Evolutionary conservation across 352 stramenopile species (phyloP), one percentile per base, ranked within the genome.

Genomic region (Phytopythium boreale): DNA sequence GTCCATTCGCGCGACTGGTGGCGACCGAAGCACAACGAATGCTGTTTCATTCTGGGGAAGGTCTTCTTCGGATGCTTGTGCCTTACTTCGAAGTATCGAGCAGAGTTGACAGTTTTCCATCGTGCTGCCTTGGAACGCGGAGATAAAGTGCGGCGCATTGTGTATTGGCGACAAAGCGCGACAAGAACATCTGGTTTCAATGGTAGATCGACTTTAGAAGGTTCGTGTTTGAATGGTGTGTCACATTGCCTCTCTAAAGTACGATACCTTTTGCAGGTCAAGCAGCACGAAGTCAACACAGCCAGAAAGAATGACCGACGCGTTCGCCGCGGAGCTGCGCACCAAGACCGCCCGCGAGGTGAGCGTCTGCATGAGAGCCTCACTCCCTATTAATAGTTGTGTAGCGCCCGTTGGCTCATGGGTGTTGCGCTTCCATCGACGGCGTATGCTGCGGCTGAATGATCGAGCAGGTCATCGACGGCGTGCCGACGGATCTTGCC

Each of bases 401-500:
- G n/a, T n/a, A 20, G 34, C 12, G 47, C 24, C 7, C 2, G 56
- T 24, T 34, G 59, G 46, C 31, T 9, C 37, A 37, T 22, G 46
- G 26, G 69, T 20, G 36, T 17, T 15, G 53, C 1, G 50, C 31
- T 1, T 31, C 2, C 43, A 14, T 12, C 7, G 20, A 26, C 20
- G 17, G 43, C 20, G 31, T 36, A 8, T 22, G 6, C 41, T 47
- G 19, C 41, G 41, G 17, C 3, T 2, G 15, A 9, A 29, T 34
- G 46, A 15, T 31, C n/a, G 12, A 26, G 55, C 57, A 95, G 87
- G 77, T 79, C 10, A 92, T 95, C 63, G 90, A 93, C 66, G 83
- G 82, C 34, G 58, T 89, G 6, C 63, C 70, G 44, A 95, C 87
- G 8, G 79, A 92, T 44, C 61, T 95, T 31, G 82, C 80, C 34